Base-by-base conservation (phyloP, 495 filamentous ascomycete genomes). In the Astrothelium subdiscretum region DNA sequence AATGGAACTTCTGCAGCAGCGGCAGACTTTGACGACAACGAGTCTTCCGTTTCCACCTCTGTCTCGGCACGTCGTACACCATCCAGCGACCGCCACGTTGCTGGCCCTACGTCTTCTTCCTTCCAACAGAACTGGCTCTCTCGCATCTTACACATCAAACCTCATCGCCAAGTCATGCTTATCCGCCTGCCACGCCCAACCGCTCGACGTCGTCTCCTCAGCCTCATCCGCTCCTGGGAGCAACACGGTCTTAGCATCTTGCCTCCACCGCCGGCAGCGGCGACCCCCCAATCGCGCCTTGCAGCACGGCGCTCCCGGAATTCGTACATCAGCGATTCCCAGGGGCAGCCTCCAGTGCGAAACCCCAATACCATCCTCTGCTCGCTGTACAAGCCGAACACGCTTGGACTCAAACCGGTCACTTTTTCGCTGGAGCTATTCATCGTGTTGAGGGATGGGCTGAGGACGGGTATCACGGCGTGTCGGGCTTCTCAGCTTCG, bases 131-230 rank as follows among this genome's bases (percentile, higher is more conserved):
- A 54, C 62, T 96, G 91, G 91, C 79, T 98, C 57, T 84, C 87
- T 35, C 87, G 88, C 18, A 83, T 97, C 24, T 87, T 98, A 74
- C 84, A 90, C 57, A 86, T 97, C 72, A 96, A 94, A 69, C 92
- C 94, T 0, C 86, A 87, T 0, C 83, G 76, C 31, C 81, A 81
- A 59, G 79, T 86, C 10, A 70, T 97, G 12, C 91, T 90, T 70
- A 86, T 97, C 66, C 80, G 80, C 5, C 78, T 88, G 24, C 79
- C 84, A 2, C 86, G 85, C 58, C 74, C 81, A 24, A 84, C 84
- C 59, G 85, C 85, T 22, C 83, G 90, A 35, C 86, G 86, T 65
- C 90, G 95, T 62, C 75, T 95, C 3, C 81, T 84, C 35, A 79
- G 78, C 22, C 75, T 95, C 35, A 81, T 97, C 12, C 81, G 81